Evolutionary conservation across 2,329 filamentous ascomycete species (phyloP).

Genomic region (Aspergillus uvarum): DNA sequence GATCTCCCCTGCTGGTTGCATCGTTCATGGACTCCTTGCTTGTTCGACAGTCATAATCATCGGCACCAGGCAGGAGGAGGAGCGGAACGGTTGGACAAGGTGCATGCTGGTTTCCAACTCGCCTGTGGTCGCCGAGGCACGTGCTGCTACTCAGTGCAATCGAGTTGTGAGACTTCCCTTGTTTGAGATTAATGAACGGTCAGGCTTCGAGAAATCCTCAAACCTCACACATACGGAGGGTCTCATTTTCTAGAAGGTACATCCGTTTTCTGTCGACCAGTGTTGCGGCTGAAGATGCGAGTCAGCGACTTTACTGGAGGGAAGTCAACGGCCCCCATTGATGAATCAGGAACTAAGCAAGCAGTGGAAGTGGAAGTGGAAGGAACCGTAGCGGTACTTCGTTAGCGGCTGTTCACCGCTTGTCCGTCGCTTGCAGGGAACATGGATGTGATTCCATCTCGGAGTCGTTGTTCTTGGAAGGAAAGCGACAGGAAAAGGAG

Average conservation of each 20-base stretch:
- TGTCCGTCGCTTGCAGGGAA: background rate
- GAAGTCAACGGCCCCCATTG: background rate
- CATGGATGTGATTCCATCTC: background rate
- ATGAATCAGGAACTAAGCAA: background rate
- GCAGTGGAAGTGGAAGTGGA: background rate
- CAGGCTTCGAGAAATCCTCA: slow-evolving; percentile 5
- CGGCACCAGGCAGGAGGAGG: background rate
- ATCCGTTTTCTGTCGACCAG: background rate
- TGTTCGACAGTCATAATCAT: background rate
- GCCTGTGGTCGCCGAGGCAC: background rate
- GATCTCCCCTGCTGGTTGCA: background rate
- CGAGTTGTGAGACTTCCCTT: background rate
- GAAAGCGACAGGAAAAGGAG: background rate
- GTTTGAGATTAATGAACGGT: slow-evolving; percentile 3
- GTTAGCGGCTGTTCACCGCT: background rate
- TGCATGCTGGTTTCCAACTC: background rate
- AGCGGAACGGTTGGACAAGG: background rate
- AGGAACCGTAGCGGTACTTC: background rate
- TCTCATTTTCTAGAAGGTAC: background rate
- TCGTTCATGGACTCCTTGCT: background rate
- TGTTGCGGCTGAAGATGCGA: background rate
- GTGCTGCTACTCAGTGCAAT: background rate
- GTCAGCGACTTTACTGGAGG: background rate
- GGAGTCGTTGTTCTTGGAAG: background rate
- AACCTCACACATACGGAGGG: background rate